Evolutionary conservation across 495 filamentous ascomycete genomes (phyloP).

Genomic region (Penicillium atrosanguineum): DNA sequence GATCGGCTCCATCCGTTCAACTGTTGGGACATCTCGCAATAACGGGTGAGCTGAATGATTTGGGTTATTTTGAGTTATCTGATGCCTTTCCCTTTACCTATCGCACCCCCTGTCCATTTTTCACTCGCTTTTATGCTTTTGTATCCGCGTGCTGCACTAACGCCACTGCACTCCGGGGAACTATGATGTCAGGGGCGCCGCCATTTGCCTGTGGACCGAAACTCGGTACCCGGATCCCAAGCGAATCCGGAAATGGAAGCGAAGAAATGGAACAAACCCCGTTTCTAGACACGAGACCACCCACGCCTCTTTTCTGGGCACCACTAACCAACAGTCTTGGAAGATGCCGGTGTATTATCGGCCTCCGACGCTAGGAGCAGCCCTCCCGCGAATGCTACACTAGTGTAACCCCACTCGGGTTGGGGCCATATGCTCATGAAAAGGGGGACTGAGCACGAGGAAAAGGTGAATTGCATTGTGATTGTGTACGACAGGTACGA

Average conservation of each 20-base stretch:
- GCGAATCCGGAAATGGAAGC: not conserved
- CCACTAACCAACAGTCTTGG: no score
- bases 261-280: not conserved
- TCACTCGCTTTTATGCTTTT: not conserved
- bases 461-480: not conserved
- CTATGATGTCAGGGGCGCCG: conserved; percentile 8
- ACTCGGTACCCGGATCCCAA: not conserved
- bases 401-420: not conserved
- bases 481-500: not conserved
- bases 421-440: not conserved
- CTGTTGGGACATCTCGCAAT: not conserved
- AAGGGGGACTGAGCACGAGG: not conserved
- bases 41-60: not conserved
- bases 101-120: not conserved
- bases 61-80: not conserved
- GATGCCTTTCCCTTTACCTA: not conserved
- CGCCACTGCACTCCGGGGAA: not conserved
- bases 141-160: not conserved
- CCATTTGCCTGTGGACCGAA: not conserved
- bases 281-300: not conserved
- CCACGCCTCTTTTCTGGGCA: no score
- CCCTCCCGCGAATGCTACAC: not conserved
- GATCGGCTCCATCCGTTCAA: not conserved
- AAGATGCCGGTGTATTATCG: not conserved
- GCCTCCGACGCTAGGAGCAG: not conserved